phyloP scores from a whole-genome alignment of 78 protist species.

The Anaeramoeba ignava region DNA sequence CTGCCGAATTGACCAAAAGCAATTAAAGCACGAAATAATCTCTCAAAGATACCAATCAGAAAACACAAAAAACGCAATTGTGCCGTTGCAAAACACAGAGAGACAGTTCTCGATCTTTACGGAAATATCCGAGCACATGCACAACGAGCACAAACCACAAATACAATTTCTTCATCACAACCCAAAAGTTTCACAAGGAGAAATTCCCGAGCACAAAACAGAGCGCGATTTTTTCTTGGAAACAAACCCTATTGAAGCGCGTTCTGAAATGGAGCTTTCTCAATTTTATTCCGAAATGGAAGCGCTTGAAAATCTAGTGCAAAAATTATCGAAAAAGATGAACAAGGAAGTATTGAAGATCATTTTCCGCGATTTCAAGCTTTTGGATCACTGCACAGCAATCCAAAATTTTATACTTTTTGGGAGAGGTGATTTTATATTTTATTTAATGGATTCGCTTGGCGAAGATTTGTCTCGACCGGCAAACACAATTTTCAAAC shows the following conservation, averaged over 20 bases:
- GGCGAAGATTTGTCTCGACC: not conserved
- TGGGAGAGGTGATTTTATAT: not conserved
- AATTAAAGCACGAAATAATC: not conserved
- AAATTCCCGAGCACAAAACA: not conserved
- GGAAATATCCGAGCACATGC: not conserved
- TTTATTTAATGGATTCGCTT: not conserved
- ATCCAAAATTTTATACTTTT: not conserved
- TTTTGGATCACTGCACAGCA: not conserved
- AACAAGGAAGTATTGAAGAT: not conserved
- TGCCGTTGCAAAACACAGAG: not conserved
- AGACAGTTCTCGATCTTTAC: too few relatives aligned
- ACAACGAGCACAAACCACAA: too few relatives aligned
- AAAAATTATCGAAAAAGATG: not conserved
- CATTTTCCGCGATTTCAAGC: not conserved
- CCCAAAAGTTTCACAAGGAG: not conserved
- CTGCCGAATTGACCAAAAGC: not conserved
- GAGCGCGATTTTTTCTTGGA: too few relatives aligned
- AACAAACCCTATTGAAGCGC: too few relatives aligned
- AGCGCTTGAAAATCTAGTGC: not conserved
- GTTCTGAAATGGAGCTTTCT: not conserved
- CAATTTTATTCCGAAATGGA: not conserved
- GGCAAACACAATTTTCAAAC: not conserved
- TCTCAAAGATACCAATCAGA: not conserved
- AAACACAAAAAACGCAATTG: too few relatives aligned
- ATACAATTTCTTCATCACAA: too few relatives aligned